Evolutionary conservation across 2,329 filamentous ascomycete species (phyloP).

Genomic region (Ophiostoma ulmi): DNA sequence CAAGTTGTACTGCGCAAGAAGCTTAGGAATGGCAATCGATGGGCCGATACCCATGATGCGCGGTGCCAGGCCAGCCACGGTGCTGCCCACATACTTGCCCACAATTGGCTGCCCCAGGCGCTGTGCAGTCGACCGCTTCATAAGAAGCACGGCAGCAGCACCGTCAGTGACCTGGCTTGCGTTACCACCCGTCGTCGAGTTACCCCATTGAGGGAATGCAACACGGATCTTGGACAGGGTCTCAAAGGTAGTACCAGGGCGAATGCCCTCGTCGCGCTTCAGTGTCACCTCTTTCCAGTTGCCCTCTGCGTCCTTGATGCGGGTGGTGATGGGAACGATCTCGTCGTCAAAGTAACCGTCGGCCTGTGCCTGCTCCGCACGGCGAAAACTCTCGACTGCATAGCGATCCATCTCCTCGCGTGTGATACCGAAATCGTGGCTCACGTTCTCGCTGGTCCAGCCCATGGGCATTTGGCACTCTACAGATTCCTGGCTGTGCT

Average conservation of each 20-base stretch:
- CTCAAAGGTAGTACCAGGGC: slow-evolving; percentile 84
- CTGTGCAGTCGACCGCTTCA: slow-evolving; percentile 88
- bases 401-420: slow-evolving; percentile 78
- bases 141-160: slow-evolving; percentile 80
- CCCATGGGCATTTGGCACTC: slow-evolving; percentile 97
- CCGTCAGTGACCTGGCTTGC: slow-evolving; percentile 94
- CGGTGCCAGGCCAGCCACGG: slow-evolving; percentile 82
- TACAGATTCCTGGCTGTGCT: slow-evolving; percentile 65
- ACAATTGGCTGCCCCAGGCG: slow-evolving; percentile 85
- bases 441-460: slow-evolving; percentile 95
- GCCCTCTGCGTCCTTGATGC: slow-evolving; percentile 77
- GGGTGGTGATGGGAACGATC: slow-evolving; percentile 81
- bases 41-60: slow-evolving; percentile 96
- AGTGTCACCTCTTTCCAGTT: slow-evolving; percentile 72
- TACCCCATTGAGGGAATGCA: slow-evolving; percentile 86
- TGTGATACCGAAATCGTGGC: slow-evolving; percentile 78
- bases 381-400: slow-evolving; percentile 79
- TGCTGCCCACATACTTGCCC: slow-evolving; percentile 90
- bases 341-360: slow-evolving; percentile 88
- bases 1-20: slow-evolving; percentile 73
- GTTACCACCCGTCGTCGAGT: slow-evolving; percentile 85
- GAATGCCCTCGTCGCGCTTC: slow-evolving; percentile 82
- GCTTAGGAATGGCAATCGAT: slow-evolving; percentile 70
- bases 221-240: slow-evolving; percentile 75
- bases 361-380: slow-evolving; percentile 87